These are phyloP conservation scores for Coleophoma crateriformis DNA, from an alignment of 2,329 filamentous ascomycete genomes.

Conservation along the genomic window DNA sequence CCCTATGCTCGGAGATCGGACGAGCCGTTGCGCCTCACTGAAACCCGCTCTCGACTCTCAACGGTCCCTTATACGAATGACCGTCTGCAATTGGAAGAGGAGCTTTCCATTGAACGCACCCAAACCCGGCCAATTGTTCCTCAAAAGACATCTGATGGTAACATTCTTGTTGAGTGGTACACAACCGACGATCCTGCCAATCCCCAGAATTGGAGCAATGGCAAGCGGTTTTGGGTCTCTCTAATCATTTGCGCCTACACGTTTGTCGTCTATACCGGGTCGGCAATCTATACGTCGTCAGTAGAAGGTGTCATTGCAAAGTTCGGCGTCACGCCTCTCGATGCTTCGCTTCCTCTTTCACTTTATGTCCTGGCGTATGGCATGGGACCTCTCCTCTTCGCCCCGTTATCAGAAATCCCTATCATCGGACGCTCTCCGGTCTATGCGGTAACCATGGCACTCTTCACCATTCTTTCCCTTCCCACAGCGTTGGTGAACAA, in stretches of 20 bases:
- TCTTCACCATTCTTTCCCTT: constrained; percentile 63
- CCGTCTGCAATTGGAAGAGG: constrained; percentile 31
- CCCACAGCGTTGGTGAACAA: constrained; percentile 58
- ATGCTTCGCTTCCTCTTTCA: constrained; percentile 51
- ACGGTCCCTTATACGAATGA: constrained; percentile 29
- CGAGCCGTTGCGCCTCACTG: constrained; percentile 9
- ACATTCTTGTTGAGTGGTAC: constrained; percentile 49
- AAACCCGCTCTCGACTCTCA: constrained; percentile 18
- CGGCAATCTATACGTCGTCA: constrained; percentile 41
- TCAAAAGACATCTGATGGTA: constrained; percentile 41
- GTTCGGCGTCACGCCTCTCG: constrained; percentile 46
- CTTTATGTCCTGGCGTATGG: constrained; percentile 62
- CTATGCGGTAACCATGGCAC: constrained; percentile 61
- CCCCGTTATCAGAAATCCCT: constrained; percentile 62
- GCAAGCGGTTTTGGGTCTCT: constrained; percentile 35
- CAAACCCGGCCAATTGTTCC: constrained; percentile 38
- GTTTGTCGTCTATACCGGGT: constrained; percentile 50
- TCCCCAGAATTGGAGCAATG: constrained; percentile 47
- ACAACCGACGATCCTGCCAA: constrained; percentile 48
- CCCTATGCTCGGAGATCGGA: constrained; percentile 10
- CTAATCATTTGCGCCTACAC: constrained; percentile 50
- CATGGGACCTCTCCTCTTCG: constrained; percentile 59
- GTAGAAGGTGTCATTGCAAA: constrained; percentile 40
- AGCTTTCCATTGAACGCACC: constrained; percentile 29
- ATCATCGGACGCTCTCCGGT: constrained; percentile 61